Evolutionary conservation across 2,329 filamentous ascomycete species (phyloP), one percentile per base, ranked within the genome.

Genomic region (Ustilaginoidea virens): DNA sequence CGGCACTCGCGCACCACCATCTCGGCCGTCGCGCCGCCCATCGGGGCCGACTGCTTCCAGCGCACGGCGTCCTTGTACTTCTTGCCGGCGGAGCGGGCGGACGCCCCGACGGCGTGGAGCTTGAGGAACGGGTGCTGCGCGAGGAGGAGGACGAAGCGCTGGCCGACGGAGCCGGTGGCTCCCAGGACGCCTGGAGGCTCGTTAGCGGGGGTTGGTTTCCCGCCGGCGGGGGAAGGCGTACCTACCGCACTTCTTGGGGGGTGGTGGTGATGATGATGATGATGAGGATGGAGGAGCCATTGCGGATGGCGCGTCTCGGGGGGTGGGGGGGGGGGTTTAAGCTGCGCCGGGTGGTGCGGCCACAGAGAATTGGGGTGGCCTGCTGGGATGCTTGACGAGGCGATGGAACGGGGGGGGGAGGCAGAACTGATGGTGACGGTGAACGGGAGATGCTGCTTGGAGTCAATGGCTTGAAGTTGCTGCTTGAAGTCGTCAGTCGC

Each of bases 71-170:
- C 83, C 55, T 77, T 79, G 65, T 96, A 96, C 50, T 78, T 80
- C 66, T 94, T 94, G 47, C 86, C 86, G 5, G 82, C 83, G 7
- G 85, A 93, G 34, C 82, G 73, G 34, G 81, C 73, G 12, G 85
- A 93, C 20, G 90, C 90, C 38, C 90, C 90, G 28, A 96, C 72
- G 34, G 85, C 85, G 39, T 90, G 79, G 33, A 96, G 74, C 38
- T 74, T 73, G 45, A 96, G 80, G 53, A 80, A 71, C 11, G 87
- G 86, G 58, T 96, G 87, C 31, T 83, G 69, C 25, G 81, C 76
- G 37, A 96, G 77, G 29, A 96, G 72, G 19, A 94, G 75, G 50
- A 96, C 90, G 55, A 96, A 96, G 46, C 90, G 76, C 58, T 93
- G 85, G 44, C 87, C 87, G 10, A 96, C 87, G 20, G 85, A 92